Percentiles rank a stretch among this genome's conserved stretches.
Evolutionary conservation across 345 rosid species (phyloP).

Genomic region (Microthlaspi erraticum): DNA sequence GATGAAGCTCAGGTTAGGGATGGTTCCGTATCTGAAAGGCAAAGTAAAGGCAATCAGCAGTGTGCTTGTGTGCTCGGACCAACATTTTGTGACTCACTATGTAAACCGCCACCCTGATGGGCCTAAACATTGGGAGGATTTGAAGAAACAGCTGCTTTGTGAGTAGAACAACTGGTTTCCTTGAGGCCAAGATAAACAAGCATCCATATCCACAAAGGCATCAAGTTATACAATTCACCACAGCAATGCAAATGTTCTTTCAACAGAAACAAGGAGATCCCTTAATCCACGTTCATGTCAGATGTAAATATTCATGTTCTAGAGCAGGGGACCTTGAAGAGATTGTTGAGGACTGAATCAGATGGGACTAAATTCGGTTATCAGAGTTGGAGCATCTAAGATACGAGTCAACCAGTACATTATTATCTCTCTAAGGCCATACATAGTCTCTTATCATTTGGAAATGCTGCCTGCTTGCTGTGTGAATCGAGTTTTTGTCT

Average conservation of each 20-base stretch:
- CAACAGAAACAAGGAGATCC: slow-evolving; percentile 2
- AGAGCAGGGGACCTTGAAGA: neutral
- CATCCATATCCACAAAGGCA: neutral
- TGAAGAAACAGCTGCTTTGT: slow-evolving; percentile 48
- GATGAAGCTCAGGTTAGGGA: slow-evolving; percentile 59
- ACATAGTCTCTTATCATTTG: neutral
- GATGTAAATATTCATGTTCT: neutral
- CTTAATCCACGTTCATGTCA: neutral
- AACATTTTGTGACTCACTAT: slow-evolving; percentile 45
- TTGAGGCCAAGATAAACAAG: neutral
- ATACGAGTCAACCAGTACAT: neutral
- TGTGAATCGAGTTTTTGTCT: neutral
- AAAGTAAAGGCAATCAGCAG: slow-evolving; percentile 55
- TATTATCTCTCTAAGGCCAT: slow-evolving; percentile 10
- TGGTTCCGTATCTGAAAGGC: slow-evolving; percentile 67
- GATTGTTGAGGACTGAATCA: neutral
- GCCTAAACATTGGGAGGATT: slow-evolving; percentile 59
- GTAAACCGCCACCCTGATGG: slow-evolving; percentile 65
- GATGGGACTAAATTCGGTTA: neutral
- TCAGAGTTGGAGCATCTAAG: slow-evolving; percentile 19
- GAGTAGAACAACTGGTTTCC: slow-evolving; percentile 5
- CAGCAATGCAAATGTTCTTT: neutral
- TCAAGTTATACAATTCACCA: neutral
- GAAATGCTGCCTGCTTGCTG: neutral
- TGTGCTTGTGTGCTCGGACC: slow-evolving; percentile 49